These are phyloP conservation scores for Triticum monococcum DNA, from an alignment of 176 grass and related monocot species.

Conservation along the genomic window DNA sequence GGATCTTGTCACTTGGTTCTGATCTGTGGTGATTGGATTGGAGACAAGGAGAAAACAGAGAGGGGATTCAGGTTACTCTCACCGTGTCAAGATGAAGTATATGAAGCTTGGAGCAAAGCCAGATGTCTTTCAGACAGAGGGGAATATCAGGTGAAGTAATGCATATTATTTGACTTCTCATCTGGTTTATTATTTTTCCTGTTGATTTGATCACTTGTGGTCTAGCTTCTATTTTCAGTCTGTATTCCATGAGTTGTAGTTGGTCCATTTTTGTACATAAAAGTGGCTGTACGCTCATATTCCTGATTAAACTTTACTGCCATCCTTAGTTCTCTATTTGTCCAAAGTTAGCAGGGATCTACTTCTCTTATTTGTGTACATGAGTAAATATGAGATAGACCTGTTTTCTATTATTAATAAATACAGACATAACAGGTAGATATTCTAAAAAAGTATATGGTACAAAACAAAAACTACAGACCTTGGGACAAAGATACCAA, in stretches of 20 bases:
- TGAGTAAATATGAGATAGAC: not conserved
- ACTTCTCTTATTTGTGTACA: not conserved
- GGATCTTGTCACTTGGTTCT: conserved; percentile 25
- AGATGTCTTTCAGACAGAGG: conserved; percentile 86
- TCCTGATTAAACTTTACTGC: not conserved
- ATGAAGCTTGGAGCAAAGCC: conserved; percentile 99
- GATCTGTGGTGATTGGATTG: not conserved
- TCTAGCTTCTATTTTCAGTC: conserved; percentile 19
- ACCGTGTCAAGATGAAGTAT: conserved; percentile 77
- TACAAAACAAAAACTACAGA: not conserved
- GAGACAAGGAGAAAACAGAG: not conserved
- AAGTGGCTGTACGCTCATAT: conserved; percentile 6
- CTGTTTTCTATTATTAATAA: not conserved
- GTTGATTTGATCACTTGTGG: not conserved
- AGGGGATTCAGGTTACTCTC: conserved; percentile 25
- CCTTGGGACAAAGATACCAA: not conserved
- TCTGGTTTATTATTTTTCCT: not conserved
- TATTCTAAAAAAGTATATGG: not conserved
- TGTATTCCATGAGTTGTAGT: conserved; percentile 1
- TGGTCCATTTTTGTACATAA: conserved; percentile 16
- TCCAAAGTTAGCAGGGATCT: conserved; percentile 17
- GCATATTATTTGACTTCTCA: not conserved
- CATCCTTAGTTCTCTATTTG: not conserved
- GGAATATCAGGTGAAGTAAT: conserved; percentile 66
- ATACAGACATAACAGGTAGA: not conserved